Base-by-base conservation (phyloP, 306 rosid genomes). In the Cicer arietinum region DNA sequence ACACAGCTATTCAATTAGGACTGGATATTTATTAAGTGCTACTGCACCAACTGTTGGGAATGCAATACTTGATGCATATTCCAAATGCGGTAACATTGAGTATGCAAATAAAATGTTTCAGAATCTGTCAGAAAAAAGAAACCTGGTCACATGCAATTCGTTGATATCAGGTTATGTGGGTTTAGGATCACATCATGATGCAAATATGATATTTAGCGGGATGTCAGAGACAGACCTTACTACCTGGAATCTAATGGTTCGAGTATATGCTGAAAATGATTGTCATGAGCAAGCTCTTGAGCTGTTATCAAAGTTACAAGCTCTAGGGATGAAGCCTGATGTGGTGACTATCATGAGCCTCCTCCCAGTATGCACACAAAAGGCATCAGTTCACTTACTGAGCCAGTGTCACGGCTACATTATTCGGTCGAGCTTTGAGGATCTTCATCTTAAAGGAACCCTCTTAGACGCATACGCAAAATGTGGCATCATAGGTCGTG, bases 221-320 rank as follows among this genome's bases (percentile, higher is more conserved):
- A 90, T 88, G 92, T 73, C 86, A 79, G 87, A 89, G 69, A 86
- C 87, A n/a, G 92, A 91, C 84, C 89, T 91, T 79, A 91, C 96
- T 80, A 87, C 94, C 16, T 93, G 97, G 97, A 94, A 91, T 87
- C 88, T 91, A 30, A 86, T 94, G 98, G 75, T 94, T 64, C 86
- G 88, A 44, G 96, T 82, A 72, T 87, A 89, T 74, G 96, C 91
- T 4, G 91, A 86, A 75, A 94, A 91, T 69, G 91, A 87, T 77
- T 77, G 86, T 85, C 87, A 83, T 57, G 88, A 71, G 80, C 85
- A 84, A 77, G 91, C 97, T 60, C 77, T 90, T 44, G 57, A 41
- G 67, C 54, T 91, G 84, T 79, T 87, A 70, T 64, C 5, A 5
- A 84, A 82, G 79, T 83, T 94, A 75, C 94, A 90, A 77, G 73